A percentile compares a stretch with the other conserved stretches of the same genome.
Conservation (phyloP, 2,329 filamentous ascomycete species). For the Cytospora mali region DNA sequence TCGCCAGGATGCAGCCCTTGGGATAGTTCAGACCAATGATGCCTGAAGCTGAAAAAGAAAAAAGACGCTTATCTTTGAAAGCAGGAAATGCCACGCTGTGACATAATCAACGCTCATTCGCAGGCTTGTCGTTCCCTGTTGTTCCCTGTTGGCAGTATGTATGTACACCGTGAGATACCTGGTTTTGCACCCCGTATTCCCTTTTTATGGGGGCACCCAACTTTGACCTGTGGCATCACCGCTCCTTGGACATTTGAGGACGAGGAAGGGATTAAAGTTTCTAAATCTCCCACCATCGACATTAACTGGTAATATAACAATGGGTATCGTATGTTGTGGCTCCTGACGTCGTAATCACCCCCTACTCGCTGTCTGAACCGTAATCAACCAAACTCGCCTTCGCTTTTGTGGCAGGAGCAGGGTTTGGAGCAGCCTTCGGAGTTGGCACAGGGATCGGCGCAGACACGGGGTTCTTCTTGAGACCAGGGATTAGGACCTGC, state of each 20-base stretch:
- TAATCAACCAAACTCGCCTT: conserved; percentile 21
- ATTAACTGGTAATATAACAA: neutral
- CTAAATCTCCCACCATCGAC: neutral
- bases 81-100: too few relatives aligned
- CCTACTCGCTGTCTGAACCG: conserved; percentile 19
- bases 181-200: neutral
- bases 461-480: conserved; percentile 74
- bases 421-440: neutral
- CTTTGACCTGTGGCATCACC: neutral
- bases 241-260: neutral
- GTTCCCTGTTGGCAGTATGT: too few relatives aligned
- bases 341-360: conserved; percentile 7
- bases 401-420: conserved; percentile 7
- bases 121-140: too few relatives aligned
- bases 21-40: too few relatives aligned
- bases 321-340: conserved; percentile 19
- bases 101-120: too few relatives aligned
- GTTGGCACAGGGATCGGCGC: neutral
- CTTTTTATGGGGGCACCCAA: neutral
- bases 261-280: neutral
- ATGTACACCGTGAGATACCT: too few relatives aligned
- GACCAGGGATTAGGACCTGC: conserved; percentile 72
- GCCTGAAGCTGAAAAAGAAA: too few relatives aligned
- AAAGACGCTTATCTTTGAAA: too few relatives aligned
- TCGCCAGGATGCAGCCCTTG: too few relatives aligned